phyloP scores from a whole-genome alignment of 1,284 basidiomycete genomes.

The Moesziomyces parantarcticus region DNA sequence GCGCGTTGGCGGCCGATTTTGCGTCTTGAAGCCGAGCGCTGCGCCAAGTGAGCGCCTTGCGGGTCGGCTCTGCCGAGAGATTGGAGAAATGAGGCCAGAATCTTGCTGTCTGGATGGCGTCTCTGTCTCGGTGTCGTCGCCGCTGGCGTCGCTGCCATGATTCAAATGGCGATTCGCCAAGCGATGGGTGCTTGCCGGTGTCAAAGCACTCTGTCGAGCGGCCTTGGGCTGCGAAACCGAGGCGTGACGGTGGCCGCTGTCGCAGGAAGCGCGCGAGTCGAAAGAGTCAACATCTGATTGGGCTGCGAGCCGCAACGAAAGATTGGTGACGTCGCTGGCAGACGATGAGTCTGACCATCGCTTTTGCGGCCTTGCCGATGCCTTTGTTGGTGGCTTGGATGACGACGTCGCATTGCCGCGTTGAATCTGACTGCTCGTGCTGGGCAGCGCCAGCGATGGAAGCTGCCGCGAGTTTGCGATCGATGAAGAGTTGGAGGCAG shows the following conservation, averaged over 20 bases:
- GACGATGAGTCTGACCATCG: constrained; percentile 15
- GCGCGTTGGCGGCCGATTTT: constrained; percentile 1
- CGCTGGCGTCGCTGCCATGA: constrained; percentile 16
- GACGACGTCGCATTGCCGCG: background rate
- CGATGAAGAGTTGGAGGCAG: constrained; percentile 18
- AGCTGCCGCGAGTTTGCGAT: constrained; percentile 1
- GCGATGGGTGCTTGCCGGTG: background rate
- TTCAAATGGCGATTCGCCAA: background rate
- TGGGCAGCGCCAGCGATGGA: background rate
- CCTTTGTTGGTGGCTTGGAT: background rate
- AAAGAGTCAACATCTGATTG: constrained; percentile 32
- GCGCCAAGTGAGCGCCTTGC: constrained; percentile 31
- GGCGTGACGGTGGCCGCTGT: constrained; percentile 5
- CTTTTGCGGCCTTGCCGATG: background rate
- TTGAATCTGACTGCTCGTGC: background rate
- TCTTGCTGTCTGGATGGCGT: constrained; percentile 5
- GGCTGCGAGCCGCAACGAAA: constrained; percentile 38
- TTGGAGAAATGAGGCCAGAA: background rate
- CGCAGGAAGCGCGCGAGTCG: constrained; percentile 2
- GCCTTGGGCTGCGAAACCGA: background rate
- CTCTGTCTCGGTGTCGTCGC: constrained; percentile 45
- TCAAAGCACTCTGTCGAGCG: constrained; percentile 3
- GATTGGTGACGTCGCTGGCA: constrained; percentile 27
- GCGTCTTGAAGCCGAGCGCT: constrained; percentile 29
- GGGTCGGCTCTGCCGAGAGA: background rate